A percentile compares a stretch with the other conserved stretches of the same genome.
Conservation (phyloP, 2,329 filamentous ascomycete species). For the Phialophora verrucosa region DNA sequence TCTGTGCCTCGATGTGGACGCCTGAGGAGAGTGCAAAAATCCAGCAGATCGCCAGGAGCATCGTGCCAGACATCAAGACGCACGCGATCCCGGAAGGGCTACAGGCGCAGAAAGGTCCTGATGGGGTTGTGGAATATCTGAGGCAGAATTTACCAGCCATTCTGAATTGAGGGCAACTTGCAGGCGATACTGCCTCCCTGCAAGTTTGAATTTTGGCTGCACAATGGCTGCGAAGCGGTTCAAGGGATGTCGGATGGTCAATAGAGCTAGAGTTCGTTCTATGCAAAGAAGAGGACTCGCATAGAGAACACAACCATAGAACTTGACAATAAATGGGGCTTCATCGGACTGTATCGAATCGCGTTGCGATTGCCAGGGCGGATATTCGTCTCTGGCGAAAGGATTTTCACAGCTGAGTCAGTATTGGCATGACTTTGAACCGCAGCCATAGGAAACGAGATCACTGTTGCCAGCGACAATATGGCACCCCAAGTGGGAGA, state of each 20-base stretch:
- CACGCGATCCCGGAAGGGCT: conserved; percentile 51
- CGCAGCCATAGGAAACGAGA: no score
- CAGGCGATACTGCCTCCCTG: not conserved
- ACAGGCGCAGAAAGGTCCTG: conserved; percentile 51
- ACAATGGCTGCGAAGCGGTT: not conserved
- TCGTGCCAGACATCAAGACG: conserved; percentile 49
- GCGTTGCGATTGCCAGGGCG: no score
- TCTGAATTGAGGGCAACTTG: conserved; percentile 37
- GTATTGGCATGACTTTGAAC: no score
- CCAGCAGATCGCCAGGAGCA: conserved; percentile 46
- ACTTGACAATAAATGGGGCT: no score
- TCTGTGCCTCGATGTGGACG: conserved; percentile 67
- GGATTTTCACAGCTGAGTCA: no score
- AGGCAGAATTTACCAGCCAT: conserved; percentile 49
- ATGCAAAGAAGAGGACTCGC: not conserved
- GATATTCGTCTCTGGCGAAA: no score
- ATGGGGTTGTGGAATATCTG: conserved; percentile 52
- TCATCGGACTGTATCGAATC: no score
- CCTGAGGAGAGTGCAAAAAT: conserved; percentile 48
- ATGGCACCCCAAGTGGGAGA: no score
- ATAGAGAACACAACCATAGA: not conserved
- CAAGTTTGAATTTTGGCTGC: not conserved
- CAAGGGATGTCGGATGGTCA: not conserved
- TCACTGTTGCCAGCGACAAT: no score
- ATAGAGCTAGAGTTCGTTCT: not conserved